Evolutionary conservation across 2,329 filamentous ascomycete genomes (phyloP), one percentile per base, ranked within the genome.

Genomic region (Aspergillus hortae): DNA sequence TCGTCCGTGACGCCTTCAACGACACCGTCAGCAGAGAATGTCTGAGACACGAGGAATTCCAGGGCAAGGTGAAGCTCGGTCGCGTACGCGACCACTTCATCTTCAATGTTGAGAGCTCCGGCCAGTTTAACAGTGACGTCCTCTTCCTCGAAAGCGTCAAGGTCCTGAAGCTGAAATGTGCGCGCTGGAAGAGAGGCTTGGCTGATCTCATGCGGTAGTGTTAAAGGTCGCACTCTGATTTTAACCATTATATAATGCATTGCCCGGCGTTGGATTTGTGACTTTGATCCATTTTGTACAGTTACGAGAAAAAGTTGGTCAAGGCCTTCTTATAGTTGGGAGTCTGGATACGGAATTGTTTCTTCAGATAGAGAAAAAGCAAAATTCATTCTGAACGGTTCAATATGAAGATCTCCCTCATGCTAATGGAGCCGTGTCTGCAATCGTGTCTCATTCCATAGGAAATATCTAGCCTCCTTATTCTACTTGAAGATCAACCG

Each of bases 21-120:
- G 95, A 99, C 70, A 97, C 92, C 0, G 92, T 99, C 56, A 95
- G 89, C 73, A 84, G 94, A 60, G 95, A 99, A 75, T 94, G 88
- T 66, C 74, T 99, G 67, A 85, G 94, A 46, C 92, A 99, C 69
- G 80, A 86, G 23, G 94, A 97, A 74, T 97, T 99, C 75, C 84
- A 94, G 73, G 89, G 86, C 68, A 99, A 96, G 78, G 94, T 99
- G 58, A 92, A 91, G 78, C 83, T 99, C 30, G 94, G 94, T 41
- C 82, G 95, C 49, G 79, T 91, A 63, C 81, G 91, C 59, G 94
- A 99, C 71, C 95, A 99, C 76, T 99, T 99, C 72, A 97, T 99
- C 73, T 99, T 94, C 79, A 88, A 85, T 49, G 81, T 99, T 33
- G 94, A 99, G 79, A 96, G 92, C 77, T 87, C 90, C 0, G 95